phyloP scores from a whole-genome alignment of 768 basidiomycete species.

The Trametes cinnabarina region DNA sequence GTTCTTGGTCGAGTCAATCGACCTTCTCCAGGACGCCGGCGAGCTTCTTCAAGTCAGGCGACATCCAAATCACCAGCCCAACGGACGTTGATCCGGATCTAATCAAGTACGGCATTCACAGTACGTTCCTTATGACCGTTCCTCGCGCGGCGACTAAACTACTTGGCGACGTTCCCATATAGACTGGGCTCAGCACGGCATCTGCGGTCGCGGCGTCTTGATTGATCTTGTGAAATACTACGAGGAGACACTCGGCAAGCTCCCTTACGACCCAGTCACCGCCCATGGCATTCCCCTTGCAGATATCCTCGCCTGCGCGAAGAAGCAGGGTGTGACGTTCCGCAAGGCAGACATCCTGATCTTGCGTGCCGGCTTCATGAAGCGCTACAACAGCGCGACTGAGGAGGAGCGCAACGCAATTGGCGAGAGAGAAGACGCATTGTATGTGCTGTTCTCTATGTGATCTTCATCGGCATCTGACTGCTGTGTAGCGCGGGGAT shows the following conservation, averaged over 20 bases:
- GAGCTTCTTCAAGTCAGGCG: constrained; percentile 42
- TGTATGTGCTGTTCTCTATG: constrained; percentile 38
- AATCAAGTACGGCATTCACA: constrained; percentile 62
- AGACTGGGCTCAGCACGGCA: constrained; percentile 73
- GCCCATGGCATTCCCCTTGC: constrained; percentile 48
- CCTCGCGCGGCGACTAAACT: neutral
- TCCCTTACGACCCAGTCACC: constrained; percentile 66
- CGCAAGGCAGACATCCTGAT: constrained; percentile 59
- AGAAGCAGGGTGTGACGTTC: constrained; percentile 58
- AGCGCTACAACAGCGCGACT: constrained; percentile 45
- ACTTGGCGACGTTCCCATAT: neutral
- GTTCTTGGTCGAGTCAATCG: neutral
- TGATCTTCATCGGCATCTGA: neutral
- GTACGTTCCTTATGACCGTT: constrained; percentile 36
- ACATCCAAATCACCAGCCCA: constrained; percentile 48
- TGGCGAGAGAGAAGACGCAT: constrained; percentile 42
- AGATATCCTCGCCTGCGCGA: constrained; percentile 58
- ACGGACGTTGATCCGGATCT: constrained; percentile 42
- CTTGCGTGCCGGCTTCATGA: constrained; percentile 59
- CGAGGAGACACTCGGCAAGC: constrained; percentile 34
- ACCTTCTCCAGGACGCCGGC: constrained; percentile 39
- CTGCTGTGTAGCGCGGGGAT: constrained; percentile 54
- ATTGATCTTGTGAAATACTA: constrained; percentile 60
- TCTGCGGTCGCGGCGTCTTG: constrained; percentile 65
- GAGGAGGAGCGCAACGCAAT: constrained; percentile 48